Base-by-base conservation (phyloP, 2,329 filamentous ascomycete genomes). In the Venturia aucupariae region DNA sequence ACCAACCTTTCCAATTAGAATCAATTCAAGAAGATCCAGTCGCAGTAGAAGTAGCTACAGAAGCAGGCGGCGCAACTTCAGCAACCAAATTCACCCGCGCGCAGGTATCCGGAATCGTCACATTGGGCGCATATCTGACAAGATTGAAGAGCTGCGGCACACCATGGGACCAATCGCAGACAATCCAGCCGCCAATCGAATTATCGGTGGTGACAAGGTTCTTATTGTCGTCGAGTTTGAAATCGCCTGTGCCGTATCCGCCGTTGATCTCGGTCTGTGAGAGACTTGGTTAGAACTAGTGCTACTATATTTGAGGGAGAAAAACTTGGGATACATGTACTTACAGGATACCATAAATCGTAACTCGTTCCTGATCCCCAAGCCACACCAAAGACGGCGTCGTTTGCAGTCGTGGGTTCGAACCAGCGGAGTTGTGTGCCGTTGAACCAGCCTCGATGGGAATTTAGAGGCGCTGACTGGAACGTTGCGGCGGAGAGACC, bases 401-500 rank as follows among this genome's bases (percentile, higher is more conserved):
- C 15, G 19, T 13, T 57, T 19, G 51, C 11, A 5, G 13, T 35
- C 5, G 51, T 57, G 3, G 51, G 51, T 15, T 57, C 15, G 30
- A 57, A 57, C 51, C 51, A 57, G 15, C 51, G 27, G 7, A 57
- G 51, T n/a, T 19, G 17, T 2, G 27, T 57, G 51, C 51, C 51
- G 19, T 57, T 57, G 51, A 57, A 57, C 51, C 51, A 57, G 30
- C 51, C 51, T 19, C 51, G 51, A n/a, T 57, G 51, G 4, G 15
- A 8, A 3, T 57, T n/a, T n/a, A 57, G 17, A 7, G 51, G 51
- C 3, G 15, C 27, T 2, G 68, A 46, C 4, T 69, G 68, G 19
- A 78, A 69, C 4, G 76, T 74, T 11, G 74, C 75, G 65, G 76
- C 75, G 39, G 72, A 74, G 35, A 73, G 64, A 17, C 74, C 76